Conservation (phyloP, 148 eudicot species). For the Cornus florida region DNA sequence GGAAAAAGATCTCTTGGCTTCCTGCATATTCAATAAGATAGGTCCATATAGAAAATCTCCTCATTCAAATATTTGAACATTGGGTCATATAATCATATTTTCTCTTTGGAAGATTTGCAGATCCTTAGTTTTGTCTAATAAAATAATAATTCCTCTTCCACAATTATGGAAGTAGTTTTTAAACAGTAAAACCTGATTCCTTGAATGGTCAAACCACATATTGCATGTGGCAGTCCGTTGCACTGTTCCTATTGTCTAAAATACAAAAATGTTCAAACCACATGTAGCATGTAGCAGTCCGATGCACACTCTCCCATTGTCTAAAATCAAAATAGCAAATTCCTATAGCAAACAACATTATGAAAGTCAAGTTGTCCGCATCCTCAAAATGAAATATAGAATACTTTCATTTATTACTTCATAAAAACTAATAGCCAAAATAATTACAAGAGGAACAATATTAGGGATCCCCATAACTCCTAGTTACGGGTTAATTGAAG, state of each 20-base stretch:
- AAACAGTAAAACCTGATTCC: neutral
- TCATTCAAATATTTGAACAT: neutral
- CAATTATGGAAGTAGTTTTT: neutral
- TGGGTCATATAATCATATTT: neutral
- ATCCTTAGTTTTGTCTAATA: neutral
- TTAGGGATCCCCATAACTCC: neutral
- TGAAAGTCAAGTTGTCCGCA: neutral
- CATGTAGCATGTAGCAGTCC: too few relatives aligned
- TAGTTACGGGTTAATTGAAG: neutral
- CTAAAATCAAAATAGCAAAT: neutral
- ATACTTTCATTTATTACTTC: neutral
- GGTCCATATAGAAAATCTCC: neutral
- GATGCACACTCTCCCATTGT: too few relatives aligned
- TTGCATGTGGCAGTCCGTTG: neutral
- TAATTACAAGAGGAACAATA: neutral
- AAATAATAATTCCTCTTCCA: neutral
- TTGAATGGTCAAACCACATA: neutral
- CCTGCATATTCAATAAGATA: constrained; percentile 39
- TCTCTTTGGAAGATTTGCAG: neutral
- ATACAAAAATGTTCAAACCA: too few relatives aligned
- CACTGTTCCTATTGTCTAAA: neutral
- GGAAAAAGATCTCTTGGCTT: constrained; percentile 58
- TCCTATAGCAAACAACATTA: neutral
- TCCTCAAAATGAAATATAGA: neutral
- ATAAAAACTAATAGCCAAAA: neutral